Evolutionary conservation across 202 grass and related monocot genomes (phyloP).

Genomic region (Sporobolus alterniflorus): DNA sequence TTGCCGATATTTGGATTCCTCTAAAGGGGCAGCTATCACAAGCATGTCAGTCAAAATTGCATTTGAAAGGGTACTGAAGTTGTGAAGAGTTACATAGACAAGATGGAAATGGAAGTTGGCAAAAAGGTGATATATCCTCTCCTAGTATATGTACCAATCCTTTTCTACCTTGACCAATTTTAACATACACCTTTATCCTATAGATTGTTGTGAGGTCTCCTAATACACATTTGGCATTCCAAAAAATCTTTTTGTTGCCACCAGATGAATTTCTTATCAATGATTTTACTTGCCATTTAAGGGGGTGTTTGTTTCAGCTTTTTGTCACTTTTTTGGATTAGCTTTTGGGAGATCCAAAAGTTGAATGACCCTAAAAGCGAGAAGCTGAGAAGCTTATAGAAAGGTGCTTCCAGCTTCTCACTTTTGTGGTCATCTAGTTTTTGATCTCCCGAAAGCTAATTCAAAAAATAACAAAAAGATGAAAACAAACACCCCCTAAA

Average conservation of each 20-base stretch:
- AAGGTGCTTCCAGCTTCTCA: too few relatives aligned
- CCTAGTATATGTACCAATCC: background rate
- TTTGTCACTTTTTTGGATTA: too few relatives aligned
- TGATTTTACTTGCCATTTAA: conserved; percentile 97
- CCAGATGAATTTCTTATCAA: conserved; percentile 99
- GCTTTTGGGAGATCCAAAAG: too few relatives aligned
- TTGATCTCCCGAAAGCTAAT: too few relatives aligned
- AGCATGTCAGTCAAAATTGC: conserved; percentile 89
- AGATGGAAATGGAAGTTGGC: conserved; percentile 97
- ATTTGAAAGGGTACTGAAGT: conserved; percentile 77
- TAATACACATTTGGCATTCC: conserved; percentile 86
- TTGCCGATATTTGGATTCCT: conserved; percentile 85
- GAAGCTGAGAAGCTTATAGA: too few relatives aligned
- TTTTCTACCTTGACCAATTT: conserved; percentile 10
- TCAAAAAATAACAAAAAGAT: too few relatives aligned
- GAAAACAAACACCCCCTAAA: too few relatives aligned
- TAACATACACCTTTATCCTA: conserved; percentile 37
- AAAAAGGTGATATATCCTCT: conserved; percentile 65
- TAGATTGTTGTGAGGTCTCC: conserved; percentile 94
- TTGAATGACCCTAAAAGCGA: too few relatives aligned
- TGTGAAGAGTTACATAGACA: conserved; percentile 76
- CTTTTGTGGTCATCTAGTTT: too few relatives aligned
- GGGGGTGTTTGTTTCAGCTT: too few relatives aligned
- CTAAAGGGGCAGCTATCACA: conserved; percentile 89
- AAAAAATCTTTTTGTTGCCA: conserved; percentile 92